These are phyloP conservation scores for Agroathelia rolfsii DNA, from an alignment of 1,284 basidiomycete species.

Conservation along the genomic window DNA sequence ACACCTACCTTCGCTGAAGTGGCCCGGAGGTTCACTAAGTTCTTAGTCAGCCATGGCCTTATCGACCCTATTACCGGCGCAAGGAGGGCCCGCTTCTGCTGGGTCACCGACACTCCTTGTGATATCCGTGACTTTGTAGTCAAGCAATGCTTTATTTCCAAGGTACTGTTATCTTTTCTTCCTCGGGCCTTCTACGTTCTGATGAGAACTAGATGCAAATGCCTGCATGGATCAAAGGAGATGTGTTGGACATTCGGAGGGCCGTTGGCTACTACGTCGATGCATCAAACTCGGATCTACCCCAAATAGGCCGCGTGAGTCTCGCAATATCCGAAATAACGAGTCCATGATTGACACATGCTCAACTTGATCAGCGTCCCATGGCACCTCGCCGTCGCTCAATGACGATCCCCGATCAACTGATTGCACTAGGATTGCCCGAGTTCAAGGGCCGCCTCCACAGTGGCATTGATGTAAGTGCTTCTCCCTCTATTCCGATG, in stretches of 20 bases:
- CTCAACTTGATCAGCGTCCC: conserved; percentile 10
- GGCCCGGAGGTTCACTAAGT: conserved; percentile 52
- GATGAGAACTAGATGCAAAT: conserved; percentile 55
- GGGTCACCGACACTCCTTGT: conserved; percentile 74
- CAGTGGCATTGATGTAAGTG: conserved; percentile 79
- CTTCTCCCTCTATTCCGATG: conserved; percentile 9
- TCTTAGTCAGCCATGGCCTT: conserved; percentile 58
- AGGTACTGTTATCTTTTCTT: conserved; percentile 26
- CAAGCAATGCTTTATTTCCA: conserved; percentile 81
- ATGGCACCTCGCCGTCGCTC: conserved; percentile 20
- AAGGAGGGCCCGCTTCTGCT: conserved; percentile 53
- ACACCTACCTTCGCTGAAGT: conserved; percentile 74
- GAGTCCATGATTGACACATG: too few species aligned
- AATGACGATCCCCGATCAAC: conserved; percentile 56
- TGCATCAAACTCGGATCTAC: too few species aligned
- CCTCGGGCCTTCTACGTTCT: conserved; percentile 9
- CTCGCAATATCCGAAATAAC: too few species aligned
- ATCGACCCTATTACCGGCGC: conserved; percentile 48
- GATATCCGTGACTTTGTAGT: conserved; percentile 81
- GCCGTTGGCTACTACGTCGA: too few species aligned
- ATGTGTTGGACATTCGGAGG: conserved; percentile 60
- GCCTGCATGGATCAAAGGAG: conserved; percentile 60
- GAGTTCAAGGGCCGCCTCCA: conserved; percentile 77
- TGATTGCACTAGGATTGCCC: conserved; percentile 45
- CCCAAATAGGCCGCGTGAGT: too few species aligned